These are phyloP conservation scores for Solanum chiquidenum DNA, from an alignment of 257 asterid genomes.

Conservation along the genomic window DNA sequence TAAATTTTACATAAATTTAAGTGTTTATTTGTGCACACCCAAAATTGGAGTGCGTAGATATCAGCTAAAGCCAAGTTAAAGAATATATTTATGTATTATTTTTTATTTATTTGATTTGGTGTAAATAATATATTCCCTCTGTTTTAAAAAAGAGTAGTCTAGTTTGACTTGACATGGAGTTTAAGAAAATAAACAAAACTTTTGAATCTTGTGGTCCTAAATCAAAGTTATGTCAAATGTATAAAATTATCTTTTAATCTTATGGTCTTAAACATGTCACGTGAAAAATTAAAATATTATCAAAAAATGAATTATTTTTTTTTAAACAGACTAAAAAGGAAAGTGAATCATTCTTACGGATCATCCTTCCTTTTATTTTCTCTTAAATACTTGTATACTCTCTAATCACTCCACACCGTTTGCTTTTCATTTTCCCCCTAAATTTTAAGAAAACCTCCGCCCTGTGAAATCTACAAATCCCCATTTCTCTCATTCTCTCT, in stretches of 20 bases:
- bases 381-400: neutral
- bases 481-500: neutral
- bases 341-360: accelerated
- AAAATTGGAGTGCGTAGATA: neutral
- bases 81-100: neutral
- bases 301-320: too few species aligned
- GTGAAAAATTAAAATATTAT: too few species aligned
- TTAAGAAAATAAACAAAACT: neutral
- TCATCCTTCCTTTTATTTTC: neutral
- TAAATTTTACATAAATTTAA: too few species aligned
- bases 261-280: too few species aligned
- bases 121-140: too few species aligned
- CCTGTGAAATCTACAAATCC: neutral
- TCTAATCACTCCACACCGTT: neutral
- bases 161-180: neutral
- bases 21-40: too few species aligned
- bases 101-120: too few species aligned
- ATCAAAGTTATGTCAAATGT: too few species aligned
- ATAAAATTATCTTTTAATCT: too few species aligned
- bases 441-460: neutral
- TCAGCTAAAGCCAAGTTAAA: neutral
- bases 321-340: neutral
- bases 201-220: too few species aligned
- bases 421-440: neutral
- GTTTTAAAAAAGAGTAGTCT: too few species aligned